A percentile compares a stretch with the other conserved stretches of the same genome.
These are phyloP conservation scores for Omphalotus olearius DNA, from an alignment of 1,284 basidiomycete species.

Conservation along the genomic window DNA sequence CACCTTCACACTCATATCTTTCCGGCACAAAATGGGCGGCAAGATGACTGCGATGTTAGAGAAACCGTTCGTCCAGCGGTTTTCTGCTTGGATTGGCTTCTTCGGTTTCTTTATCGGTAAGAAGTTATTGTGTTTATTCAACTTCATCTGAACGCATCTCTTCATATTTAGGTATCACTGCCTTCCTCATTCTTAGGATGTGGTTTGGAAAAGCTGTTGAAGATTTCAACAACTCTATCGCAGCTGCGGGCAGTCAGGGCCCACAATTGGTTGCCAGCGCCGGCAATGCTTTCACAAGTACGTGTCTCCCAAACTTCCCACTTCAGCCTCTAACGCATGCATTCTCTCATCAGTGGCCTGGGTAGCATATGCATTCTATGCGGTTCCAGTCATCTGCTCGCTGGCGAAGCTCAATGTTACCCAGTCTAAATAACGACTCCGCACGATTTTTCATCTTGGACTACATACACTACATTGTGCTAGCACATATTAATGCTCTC, in stretches of 20 bases:
- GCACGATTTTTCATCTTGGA: constrained; percentile 3
- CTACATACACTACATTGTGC: background rate
- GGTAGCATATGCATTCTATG: constrained; percentile 72
- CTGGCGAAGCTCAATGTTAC: constrained; percentile 67
- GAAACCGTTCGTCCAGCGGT: constrained; percentile 52
- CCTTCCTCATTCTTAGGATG: constrained; percentile 71
- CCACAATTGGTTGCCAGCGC: constrained; percentile 59
- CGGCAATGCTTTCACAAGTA: constrained; percentile 74
- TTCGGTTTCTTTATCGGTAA: constrained; percentile 69
- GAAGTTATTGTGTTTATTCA: background rate
- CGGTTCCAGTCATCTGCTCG: constrained; percentile 64
- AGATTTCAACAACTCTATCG: constrained; percentile 68
- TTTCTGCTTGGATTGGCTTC: constrained; percentile 70
- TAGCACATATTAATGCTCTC: background rate
- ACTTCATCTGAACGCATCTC: constrained; percentile 31
- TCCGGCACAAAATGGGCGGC: constrained; percentile 60
- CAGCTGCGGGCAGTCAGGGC: constrained; percentile 42
- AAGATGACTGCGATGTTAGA: constrained; percentile 48
- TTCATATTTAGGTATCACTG: constrained; percentile 34
- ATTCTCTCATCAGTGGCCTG: constrained; percentile 54
- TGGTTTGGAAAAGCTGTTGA: constrained; percentile 77
- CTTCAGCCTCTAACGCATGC: constrained; percentile 4
- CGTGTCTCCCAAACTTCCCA: constrained; percentile 26
- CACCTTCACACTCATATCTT: constrained; percentile 60
- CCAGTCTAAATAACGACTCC: constrained; percentile 25